Percentiles rank a stretch among this genome's conserved stretches.
phyloP scores from a whole-genome alignment of 768 basidiomycete genomes.

The Gloeophyllum trabeum region DNA sequence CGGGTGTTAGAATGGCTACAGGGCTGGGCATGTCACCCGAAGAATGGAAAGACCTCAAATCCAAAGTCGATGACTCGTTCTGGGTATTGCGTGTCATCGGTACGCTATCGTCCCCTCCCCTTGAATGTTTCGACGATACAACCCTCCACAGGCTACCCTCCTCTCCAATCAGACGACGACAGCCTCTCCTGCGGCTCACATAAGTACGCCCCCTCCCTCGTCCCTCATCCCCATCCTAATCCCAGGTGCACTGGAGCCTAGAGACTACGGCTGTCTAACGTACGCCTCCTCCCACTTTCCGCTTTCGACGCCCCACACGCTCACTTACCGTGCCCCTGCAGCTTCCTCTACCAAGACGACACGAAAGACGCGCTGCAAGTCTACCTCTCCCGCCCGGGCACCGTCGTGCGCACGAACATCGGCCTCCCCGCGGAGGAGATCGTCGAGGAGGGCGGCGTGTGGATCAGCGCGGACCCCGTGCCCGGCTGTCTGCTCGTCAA shows the following conservation, averaged over 20 bases:
- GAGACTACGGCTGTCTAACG: conserved; percentile 90
- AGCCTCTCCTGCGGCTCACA: conserved; percentile 89
- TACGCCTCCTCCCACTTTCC: conserved; percentile 15
- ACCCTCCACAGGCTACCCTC: conserved; percentile 61
- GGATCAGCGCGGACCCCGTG: conserved; percentile 82
- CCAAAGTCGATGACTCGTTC: conserved; percentile 73
- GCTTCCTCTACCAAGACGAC: conserved; percentile 80
- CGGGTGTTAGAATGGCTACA: conserved; percentile 53
- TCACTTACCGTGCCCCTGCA: conserved; percentile 21
- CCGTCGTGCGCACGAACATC: conserved; percentile 10
- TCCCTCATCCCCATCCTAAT: conserved; percentile 1
- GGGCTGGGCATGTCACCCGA: conserved; percentile 63
- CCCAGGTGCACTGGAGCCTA: conserved; percentile 18
- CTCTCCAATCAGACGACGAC: conserved; percentile 65
- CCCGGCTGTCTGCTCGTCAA: conserved; percentile 83
- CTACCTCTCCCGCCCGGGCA: conserved; percentile 38
- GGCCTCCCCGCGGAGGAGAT: conserved; percentile 25
- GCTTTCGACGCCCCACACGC: background rate
- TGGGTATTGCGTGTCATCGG: conserved; percentile 87
- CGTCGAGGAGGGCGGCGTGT: conserved; percentile 47
- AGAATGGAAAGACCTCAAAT: conserved; percentile 62
- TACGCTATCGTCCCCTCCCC: conserved; percentile 14
- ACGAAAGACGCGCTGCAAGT: conserved; percentile 79
- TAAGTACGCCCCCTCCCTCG: conserved; percentile 35
- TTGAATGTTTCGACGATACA: conserved; percentile 1